Conservation (phyloP, 306 rosid genomes). For the Argentina anserina region DNA sequence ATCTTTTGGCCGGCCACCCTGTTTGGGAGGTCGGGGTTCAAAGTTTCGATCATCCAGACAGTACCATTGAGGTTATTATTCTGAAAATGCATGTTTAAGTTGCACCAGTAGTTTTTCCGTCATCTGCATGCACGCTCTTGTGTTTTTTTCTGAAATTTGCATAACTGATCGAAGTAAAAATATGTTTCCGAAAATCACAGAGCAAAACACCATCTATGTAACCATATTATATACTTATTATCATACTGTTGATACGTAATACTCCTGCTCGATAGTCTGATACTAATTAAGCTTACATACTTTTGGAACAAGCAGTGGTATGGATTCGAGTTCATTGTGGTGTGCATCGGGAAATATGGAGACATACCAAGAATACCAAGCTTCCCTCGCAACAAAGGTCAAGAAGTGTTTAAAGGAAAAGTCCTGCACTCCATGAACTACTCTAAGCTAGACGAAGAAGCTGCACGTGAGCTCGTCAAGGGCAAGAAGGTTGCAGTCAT, state of each 20-base stretch:
- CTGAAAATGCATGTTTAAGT: not conserved
- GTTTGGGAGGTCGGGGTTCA: slow-evolving; percentile 46
- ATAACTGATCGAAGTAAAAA: not conserved
- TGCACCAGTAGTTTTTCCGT: not conserved
- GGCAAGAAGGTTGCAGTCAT: slow-evolving; percentile 50
- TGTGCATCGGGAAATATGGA: slow-evolving; percentile 60
- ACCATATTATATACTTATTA: not conserved
- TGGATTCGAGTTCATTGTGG: slow-evolving; percentile 51
- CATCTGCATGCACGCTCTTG: not conserved
- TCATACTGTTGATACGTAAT: not conserved
- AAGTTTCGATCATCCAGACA: slow-evolving; percentile 4
- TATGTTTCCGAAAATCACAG: too few species aligned
- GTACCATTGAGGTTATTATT: slow-evolving; percentile 30
- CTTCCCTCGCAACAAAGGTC: slow-evolving; percentile 35
- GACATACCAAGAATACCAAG: slow-evolving; percentile 44
- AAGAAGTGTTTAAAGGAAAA: slow-evolving; percentile 43
- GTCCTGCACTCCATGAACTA: slow-evolving; percentile 54
- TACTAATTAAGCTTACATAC: not conserved
- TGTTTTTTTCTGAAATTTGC: not conserved
- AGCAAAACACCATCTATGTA: too few species aligned
- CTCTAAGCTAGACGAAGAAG: slow-evolving; percentile 42
- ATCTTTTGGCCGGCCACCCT: slow-evolving; percentile 26
- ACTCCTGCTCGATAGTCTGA: not conserved
- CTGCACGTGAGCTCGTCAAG: slow-evolving; percentile 31
- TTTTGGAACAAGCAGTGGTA: slow-evolving; percentile 37